These are phyloP conservation scores for Ceratobasidium papillatum DNA, from an alignment of 1,284 basidiomycete species.

Conservation along the genomic window DNA sequence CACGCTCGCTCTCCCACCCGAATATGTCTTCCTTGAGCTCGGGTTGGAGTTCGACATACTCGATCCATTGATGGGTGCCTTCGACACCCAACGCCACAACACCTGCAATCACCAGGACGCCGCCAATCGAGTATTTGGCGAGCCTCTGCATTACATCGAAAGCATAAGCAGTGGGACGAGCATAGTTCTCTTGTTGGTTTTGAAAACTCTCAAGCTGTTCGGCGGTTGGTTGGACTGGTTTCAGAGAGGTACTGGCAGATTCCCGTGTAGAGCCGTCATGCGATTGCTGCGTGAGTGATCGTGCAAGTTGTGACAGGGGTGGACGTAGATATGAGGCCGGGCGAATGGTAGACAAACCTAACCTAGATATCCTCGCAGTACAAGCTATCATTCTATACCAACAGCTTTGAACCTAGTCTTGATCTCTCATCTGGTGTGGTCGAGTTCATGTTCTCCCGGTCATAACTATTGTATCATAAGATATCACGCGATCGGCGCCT, in stretches of 20 bases:
- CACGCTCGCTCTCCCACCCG: conserved; percentile 78
- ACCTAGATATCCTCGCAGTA: neutral
- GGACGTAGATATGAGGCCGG: neutral
- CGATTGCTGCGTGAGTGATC: neutral
- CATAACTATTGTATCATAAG: neutral
- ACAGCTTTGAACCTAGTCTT: neutral
- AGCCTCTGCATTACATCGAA: conserved; percentile 49
- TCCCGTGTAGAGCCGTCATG: neutral
- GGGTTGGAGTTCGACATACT: conserved; percentile 63
- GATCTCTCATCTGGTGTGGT: no score
- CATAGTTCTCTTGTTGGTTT: conserved; percentile 51
- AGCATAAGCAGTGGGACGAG: conserved; percentile 51
- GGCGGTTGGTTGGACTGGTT: neutral
- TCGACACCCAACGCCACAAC: conserved; percentile 61
- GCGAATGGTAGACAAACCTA: neutral
- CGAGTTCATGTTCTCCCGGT: neutral
- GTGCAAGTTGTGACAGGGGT: neutral
- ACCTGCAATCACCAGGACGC: conserved; percentile 53
- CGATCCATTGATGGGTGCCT: conserved; percentile 74
- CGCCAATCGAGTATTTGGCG: conserved; percentile 49
- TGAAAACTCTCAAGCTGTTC: conserved; percentile 28
- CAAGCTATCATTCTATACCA: neutral
- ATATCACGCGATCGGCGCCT: neutral
- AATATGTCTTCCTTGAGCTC: conserved; percentile 67
- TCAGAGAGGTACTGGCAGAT: neutral